Base-by-base conservation (phyloP, 2,329 filamentous ascomycete genomes). In the Bretziella fagacearum region DNA sequence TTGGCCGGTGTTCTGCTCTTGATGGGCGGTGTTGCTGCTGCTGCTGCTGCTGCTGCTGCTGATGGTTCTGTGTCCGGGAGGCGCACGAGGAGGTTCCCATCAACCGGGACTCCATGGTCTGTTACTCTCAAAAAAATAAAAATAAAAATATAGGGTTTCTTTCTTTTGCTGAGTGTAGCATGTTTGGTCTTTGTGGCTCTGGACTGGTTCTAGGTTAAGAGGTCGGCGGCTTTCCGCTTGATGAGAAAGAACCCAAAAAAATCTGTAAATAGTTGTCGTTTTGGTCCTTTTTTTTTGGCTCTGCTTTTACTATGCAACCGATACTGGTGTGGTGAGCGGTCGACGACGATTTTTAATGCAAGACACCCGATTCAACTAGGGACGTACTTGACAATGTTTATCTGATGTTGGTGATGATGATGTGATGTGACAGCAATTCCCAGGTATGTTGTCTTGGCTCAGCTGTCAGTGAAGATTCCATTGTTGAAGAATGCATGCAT, bases 41-140 rank as follows among this genome's bases (percentile, higher is more conserved):
- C n/a, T n/a, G n/a, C n/a, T n/a, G n/a, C n/a, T n/a, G n/a, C n/a
- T n/a, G n/a, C n/a, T n/a, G n/a, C 35, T 22, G n/a, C 13, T 3
- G 2, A 17, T 40, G 29, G 26, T 52, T 39, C 23, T 51, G 39
- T 41, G 48, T 37, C 44, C 30, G 36, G 49, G 50, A 51, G 45
- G 48, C 48, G 51, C 52, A 52, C 51, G 45, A 44, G 50, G 50
- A 51, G 50, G 41, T n/a, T 46, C 50, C 50, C 52, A 53, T 53
- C 50, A 53, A 53, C 52, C 52, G 50, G 50, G 50, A 46, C 48
- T 49, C 50, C 52, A 49, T 52, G 48, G 48, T 50, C 48, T 50
- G 44, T 50, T 50, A 50, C 48, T 50, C 48, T 47, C 48, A 47
- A 30, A 48, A 37, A 48, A 48, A n/a, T 20, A 18, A 22, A 27